Conservation (phyloP, 495 filamentous ascomycete species). For the Tirmania nivea region DNA sequence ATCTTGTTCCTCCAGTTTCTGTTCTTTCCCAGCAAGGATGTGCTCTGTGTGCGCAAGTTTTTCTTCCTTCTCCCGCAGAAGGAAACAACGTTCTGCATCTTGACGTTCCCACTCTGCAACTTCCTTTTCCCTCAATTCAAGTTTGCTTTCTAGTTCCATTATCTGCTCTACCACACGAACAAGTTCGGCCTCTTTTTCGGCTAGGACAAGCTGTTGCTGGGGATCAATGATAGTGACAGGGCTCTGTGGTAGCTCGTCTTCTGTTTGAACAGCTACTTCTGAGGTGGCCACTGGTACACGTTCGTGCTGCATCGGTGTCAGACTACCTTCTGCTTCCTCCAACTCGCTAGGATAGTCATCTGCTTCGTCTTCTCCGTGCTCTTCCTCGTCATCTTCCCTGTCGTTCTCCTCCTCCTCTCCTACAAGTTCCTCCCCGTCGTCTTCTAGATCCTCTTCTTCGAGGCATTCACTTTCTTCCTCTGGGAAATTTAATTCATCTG, state of each 20-base stretch:
- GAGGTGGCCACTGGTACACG: not conserved
- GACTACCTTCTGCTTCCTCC: constrained; percentile 9
- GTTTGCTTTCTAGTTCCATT: not conserved
- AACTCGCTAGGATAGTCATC: constrained; percentile 4
- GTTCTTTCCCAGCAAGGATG: not conserved
- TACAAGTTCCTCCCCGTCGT: constrained; percentile 5
- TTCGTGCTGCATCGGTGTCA: not conserved
- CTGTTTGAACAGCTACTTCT: not conserved
- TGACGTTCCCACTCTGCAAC: not conserved
- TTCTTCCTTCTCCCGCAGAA: not conserved
- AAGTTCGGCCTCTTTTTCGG: constrained; percentile 16
- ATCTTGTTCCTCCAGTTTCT: not conserved
- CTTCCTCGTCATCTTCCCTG: constrained; percentile 9
- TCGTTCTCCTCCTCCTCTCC: constrained; percentile 7
- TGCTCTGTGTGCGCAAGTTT: not conserved
- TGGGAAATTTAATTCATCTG: constrained; percentile 74
- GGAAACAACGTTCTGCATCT: not conserved
- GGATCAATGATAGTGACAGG: not conserved
- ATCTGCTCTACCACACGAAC: not conserved
- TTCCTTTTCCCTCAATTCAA: not conserved
- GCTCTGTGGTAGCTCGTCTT: not conserved
- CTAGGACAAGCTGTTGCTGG: constrained; percentile 5
- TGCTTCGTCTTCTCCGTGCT: constrained; percentile 5
- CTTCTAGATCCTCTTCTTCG: constrained; percentile 4
- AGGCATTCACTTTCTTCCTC: constrained; percentile 26